Percentiles rank a stretch among this genome's conserved stretches.
phyloP scores from a whole-genome alignment of 2,329 filamentous ascomycete genomes.

The Aspergillaceae sp. region DNA sequence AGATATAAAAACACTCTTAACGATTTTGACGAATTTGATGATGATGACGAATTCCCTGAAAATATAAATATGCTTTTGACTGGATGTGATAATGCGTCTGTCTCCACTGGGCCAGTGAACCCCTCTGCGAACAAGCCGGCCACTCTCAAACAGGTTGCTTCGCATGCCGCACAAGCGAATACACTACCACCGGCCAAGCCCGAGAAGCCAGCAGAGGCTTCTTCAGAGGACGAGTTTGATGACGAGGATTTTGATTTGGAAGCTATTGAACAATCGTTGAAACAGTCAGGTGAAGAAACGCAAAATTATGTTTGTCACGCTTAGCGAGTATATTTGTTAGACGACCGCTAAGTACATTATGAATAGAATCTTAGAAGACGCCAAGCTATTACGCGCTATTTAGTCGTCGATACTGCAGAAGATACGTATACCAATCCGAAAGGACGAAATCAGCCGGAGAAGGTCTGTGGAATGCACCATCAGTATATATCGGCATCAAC shows the following conservation, averaged over 20 bases:
- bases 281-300: constrained; percentile 55
- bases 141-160: constrained; percentile 9
- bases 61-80: constrained; percentile 52
- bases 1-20: constrained; percentile 13
- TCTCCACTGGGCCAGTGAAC: constrained; percentile 7
- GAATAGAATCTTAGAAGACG: constrained; percentile 59
- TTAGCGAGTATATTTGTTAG: constrained; percentile 23
- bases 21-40: constrained; percentile 54
- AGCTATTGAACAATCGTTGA: constrained; percentile 54
- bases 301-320: constrained; percentile 58
- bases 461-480: constrained; percentile 46
- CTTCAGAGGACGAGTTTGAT: constrained; percentile 64
- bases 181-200: constrained; percentile 3
- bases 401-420: constrained; percentile 65
- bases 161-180: neutral
- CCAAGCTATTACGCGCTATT: constrained; percentile 74
- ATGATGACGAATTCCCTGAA: constrained; percentile 54
- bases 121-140: constrained; percentile 7
- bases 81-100: constrained; percentile 41
- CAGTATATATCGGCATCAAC: too few relatives aligned
- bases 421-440: constrained; percentile 58
- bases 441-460: constrained; percentile 56
- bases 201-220: constrained; percentile 26
- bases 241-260: constrained; percentile 55
- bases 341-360: constrained; percentile 54